Percentiles rank a stretch among this genome's conserved stretches.
These are phyloP conservation scores for Chaetomium strumarium DNA, from an alignment of 2,329 filamentous ascomycete species.

Conservation along the genomic window DNA sequence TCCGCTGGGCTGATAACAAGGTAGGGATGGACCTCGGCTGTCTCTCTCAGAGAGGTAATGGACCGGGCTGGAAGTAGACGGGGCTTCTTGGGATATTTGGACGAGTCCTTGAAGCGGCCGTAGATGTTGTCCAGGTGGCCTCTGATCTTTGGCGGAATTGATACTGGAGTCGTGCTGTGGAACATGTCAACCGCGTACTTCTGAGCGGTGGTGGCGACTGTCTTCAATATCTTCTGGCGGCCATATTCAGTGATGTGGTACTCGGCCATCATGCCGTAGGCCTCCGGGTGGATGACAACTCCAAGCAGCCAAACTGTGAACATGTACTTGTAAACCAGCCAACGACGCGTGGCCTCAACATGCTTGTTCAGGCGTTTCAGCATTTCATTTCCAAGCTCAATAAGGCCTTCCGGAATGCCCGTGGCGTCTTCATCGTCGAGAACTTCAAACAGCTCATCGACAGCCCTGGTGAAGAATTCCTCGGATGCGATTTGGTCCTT, in stretches of 20 bases:
- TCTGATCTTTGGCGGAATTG: conserved; percentile 58
- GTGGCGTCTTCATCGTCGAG: conserved; percentile 79
- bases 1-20: conserved; percentile 76
- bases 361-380: conserved; percentile 69
- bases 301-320: conserved; percentile 83
- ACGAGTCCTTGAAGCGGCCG: conserved; percentile 52
- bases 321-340: conserved; percentile 86
- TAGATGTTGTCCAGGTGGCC: conserved; percentile 67
- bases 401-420: conserved; percentile 77
- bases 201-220: conserved; percentile 75
- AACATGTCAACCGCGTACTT: conserved; percentile 72
- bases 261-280: conserved; percentile 69
- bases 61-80: conserved; percentile 66
- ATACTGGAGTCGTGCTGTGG: conserved; percentile 61
- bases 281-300: conserved; percentile 85
- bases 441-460: conserved; percentile 75
- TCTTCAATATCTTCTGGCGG: conserved; percentile 71
- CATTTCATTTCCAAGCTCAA: conserved; percentile 81
- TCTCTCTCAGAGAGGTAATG: conserved; percentile 67
- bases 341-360: conserved; percentile 69
- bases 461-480: conserved; percentile 80
- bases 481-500: conserved; percentile 79
- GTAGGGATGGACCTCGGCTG: conserved; percentile 72
- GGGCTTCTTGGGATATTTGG: conserved; percentile 43
- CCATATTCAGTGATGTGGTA: conserved; percentile 91